Evolutionary conservation across 768 basidiomycete species (phyloP).

Genomic region (Phaeotremella skinneri): DNA sequence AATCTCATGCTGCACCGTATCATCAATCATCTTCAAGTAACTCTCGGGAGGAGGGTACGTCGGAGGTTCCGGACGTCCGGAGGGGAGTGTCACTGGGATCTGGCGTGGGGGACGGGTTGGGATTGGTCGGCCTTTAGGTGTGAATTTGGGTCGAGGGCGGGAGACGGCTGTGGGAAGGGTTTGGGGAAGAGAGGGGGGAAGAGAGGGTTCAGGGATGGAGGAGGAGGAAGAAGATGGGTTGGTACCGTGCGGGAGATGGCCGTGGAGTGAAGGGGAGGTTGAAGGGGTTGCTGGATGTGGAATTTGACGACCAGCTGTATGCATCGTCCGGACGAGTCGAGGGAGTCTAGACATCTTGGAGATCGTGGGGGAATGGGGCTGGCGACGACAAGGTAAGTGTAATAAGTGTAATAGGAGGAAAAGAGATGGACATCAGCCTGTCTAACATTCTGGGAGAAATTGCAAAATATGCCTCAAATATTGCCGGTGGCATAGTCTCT

Average conservation of each 20-base stretch:
- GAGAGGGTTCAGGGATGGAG: conserved; percentile 5
- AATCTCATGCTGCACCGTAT: conserved; percentile 6
- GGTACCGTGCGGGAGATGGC: conserved; percentile 6
- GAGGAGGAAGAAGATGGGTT: conserved; percentile 7
- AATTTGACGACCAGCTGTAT: conserved; percentile 41
- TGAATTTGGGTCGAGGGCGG: conserved; percentile 23
- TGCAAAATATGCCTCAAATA: not conserved
- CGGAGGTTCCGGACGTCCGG: conserved; percentile 33
- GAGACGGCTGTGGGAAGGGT: conserved; percentile 3
- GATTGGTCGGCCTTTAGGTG: conserved; percentile 38
- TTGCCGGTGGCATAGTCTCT: not conserved
- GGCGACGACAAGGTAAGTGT: too few relatives aligned
- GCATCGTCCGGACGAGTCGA: conserved; percentile 28
- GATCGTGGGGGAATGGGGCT: conserved; percentile 16
- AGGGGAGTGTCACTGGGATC: conserved; percentile 24
- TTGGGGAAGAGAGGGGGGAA: conserved; percentile 7
- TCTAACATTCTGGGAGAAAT: not conserved
- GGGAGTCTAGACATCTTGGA: conserved; percentile 23
- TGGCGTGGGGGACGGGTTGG: conserved; percentile 34
- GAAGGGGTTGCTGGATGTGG: conserved; percentile 36
- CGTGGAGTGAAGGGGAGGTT: conserved; percentile 16
- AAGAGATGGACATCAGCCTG: not conserved
- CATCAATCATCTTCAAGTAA: conserved; percentile 20
- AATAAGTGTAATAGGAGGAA: too few relatives aligned
- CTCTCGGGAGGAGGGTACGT: conserved; percentile 34